Evolutionary conservation across 1,139 yeast genomes (phyloP), one percentile per base, ranked within the genome.

Genomic region (Taphrina wiesneri): DNA sequence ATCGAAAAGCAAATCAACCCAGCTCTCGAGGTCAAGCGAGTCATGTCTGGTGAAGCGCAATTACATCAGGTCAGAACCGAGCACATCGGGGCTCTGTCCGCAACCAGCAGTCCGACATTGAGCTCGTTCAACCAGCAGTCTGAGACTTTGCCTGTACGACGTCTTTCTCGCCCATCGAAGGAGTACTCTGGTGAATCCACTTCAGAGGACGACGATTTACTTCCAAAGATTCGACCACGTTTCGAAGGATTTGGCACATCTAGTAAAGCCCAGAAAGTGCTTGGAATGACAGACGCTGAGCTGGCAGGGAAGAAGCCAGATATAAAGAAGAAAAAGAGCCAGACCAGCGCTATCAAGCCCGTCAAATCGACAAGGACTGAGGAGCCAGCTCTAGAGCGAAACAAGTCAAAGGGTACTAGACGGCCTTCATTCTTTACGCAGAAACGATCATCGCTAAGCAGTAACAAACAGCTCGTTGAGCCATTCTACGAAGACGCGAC

Each of bases 231-330:
- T 23, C 53, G 52, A 19, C 36, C 43, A 23, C 56, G 32, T n/a
- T 17, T 39, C 32, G 26, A 32, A 46, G 28, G 15, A 15, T 34
- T 45, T 45, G 19, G 36, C 41, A 15, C 52, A 13, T 60, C 64
- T n/a, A 51, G 30, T 39, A 60, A 60, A 21, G 64, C 64, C 15
- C 57, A 49, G 26, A 60, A 60, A 57, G 28, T 60, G 7, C 52
- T 60, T n/a, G 64, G 64, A 1, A 36, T 60, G 64, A 36, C 47
- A 15, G 59, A 39, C 1, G 7, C 32, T 30, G 49, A 45, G 5
- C 9, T 5, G 7, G 49, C 49, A 2, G 28, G n/a, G 4, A 21
- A 45, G n/a, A 45, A 45, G 49, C 7, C 49, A 5, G 49, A 45
- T 3, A 45, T 45, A 5, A 45, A 45, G 49, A 45, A 23, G 26